A percentile compares a stretch with the other conserved stretches of the same genome.
phyloP scores from a whole-genome alignment of 306 rosid genomes.

The Calophaca sinica region DNA sequence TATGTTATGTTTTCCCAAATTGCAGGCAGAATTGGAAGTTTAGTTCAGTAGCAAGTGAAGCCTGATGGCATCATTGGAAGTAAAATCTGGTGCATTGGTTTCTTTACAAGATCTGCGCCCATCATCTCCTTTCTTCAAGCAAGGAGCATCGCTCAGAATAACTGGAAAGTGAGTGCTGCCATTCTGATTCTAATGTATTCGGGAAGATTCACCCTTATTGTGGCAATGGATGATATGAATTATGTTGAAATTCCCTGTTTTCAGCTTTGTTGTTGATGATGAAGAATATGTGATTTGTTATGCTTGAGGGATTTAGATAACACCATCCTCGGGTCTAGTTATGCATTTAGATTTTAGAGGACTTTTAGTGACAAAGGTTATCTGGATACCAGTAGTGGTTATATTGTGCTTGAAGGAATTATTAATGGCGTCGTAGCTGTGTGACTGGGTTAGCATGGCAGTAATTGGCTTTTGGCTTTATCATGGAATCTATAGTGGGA shows the following conservation, averaged over 20 bases:
- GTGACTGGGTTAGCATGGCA: constrained; percentile 22
- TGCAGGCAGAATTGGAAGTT: constrained; percentile 37
- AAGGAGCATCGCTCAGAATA: constrained; percentile 80
- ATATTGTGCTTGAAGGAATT: constrained; percentile 2
- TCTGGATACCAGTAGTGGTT: background rate
- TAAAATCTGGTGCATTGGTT: constrained; percentile 72
- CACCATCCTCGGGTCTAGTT: constrained; percentile 8
- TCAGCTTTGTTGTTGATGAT: background rate
- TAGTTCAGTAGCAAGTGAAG: constrained; percentile 4
- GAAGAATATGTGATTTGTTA: constrained; percentile 6
- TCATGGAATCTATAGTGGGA: background rate
- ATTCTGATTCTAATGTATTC: constrained; percentile 1
- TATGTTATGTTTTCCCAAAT: constrained; percentile 7
- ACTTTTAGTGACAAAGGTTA: constrained; percentile 11
- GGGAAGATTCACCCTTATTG: constrained; percentile 1
- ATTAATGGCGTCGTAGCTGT: background rate
- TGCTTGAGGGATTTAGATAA: background rate
- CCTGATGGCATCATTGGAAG: constrained; percentile 45
- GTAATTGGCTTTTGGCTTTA: constrained; percentile 14
- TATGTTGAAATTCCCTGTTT: background rate
- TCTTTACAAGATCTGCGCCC: constrained; percentile 57
- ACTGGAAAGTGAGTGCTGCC: constrained; percentile 67
- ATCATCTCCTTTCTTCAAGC: constrained; percentile 75
- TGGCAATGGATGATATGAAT: background rate
- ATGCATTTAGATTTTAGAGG: constrained; percentile 26